Conservation (phyloP, 805 yeast species). For the Nakazawaea ernobii region DNA sequence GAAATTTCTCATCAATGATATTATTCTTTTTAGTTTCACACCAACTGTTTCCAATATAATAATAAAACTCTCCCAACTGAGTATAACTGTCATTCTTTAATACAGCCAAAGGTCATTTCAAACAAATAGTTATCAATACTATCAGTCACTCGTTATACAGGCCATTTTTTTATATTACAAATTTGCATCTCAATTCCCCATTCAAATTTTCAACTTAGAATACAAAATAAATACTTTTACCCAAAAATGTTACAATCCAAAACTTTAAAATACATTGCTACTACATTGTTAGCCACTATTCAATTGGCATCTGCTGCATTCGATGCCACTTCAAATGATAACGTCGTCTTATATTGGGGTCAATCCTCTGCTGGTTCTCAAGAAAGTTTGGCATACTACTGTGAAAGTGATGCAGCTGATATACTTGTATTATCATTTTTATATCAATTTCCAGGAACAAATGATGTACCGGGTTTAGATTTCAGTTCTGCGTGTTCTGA, state of each 20-base stretch:
- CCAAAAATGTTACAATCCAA: constrained; percentile 1
- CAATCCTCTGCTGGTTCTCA: constrained; percentile 69
- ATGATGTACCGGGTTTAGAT: constrained; percentile 38
- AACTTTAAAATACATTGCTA: constrained; percentile 10
- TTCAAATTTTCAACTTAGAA: too few species aligned
- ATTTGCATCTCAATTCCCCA: too few species aligned
- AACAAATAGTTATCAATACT: neutral
- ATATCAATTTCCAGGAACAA: constrained; percentile 45
- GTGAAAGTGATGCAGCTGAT: constrained; percentile 65
- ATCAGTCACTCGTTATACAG: constrained; percentile 5
- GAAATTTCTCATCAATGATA: neutral
- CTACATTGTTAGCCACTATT: constrained; percentile 13
- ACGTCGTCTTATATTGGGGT: constrained; percentile 87
- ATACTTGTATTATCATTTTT: constrained; percentile 69
- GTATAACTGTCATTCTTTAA: constrained; percentile 6
- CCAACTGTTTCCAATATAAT: neutral
- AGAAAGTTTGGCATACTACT: constrained; percentile 46
- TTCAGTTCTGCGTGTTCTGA: constrained; percentile 48
- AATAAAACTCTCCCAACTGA: constrained; percentile 4
- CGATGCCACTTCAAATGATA: constrained; percentile 36
- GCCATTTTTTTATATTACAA: too few species aligned
- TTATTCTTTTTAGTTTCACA: neutral
- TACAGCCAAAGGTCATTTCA: neutral
- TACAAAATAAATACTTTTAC: neutral
- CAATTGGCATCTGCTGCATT: constrained; percentile 21